These are phyloP conservation scores for Pichia sp. DNA, from an alignment of 1,139 yeast species.

Conservation along the genomic window DNA sequence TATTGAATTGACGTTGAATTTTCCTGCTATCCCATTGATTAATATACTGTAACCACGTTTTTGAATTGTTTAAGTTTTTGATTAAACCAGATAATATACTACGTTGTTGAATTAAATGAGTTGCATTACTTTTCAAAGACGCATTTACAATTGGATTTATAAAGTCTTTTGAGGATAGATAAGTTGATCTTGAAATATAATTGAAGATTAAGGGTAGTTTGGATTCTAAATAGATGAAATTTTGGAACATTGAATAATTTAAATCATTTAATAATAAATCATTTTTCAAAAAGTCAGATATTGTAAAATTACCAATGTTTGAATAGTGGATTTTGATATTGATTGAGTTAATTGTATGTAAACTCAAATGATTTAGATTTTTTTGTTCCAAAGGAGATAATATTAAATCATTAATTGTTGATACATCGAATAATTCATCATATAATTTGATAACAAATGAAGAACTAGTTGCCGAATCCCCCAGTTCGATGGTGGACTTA, in stretches of 20 bases:
- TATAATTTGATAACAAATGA: background rate
- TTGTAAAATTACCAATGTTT: background rate
- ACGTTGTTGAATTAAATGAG: constrained; percentile 17
- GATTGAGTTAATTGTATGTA: background rate
- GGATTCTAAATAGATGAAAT: constrained; percentile 9
- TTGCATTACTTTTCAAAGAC: constrained; percentile 16
- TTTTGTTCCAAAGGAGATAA: constrained; percentile 5
- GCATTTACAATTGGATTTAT: constrained; percentile 16
- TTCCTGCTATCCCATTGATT: constrained; percentile 1
- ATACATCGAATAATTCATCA: constrained; percentile 7
- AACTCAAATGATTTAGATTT: constrained; percentile 6
- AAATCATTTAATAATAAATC: constrained; percentile 9
- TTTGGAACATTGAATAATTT: constrained; percentile 14
- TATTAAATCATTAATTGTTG: constrained; percentile 4
- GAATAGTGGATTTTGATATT: background rate
- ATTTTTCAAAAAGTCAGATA: background rate
- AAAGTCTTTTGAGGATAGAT: constrained; percentile 8
- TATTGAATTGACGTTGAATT: background rate
- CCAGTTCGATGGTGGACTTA: background rate
- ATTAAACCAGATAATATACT: constrained; percentile 23
- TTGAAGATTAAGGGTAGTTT: constrained; percentile 24
- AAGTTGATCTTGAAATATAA: constrained; percentile 19
- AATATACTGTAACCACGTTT: constrained; percentile 8
- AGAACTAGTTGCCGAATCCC: background rate
- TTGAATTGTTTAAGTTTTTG: constrained; percentile 15